Base-by-base conservation (phyloP, 1,284 basidiomycete genomes). In the Xerocomus nothofagi region DNA sequence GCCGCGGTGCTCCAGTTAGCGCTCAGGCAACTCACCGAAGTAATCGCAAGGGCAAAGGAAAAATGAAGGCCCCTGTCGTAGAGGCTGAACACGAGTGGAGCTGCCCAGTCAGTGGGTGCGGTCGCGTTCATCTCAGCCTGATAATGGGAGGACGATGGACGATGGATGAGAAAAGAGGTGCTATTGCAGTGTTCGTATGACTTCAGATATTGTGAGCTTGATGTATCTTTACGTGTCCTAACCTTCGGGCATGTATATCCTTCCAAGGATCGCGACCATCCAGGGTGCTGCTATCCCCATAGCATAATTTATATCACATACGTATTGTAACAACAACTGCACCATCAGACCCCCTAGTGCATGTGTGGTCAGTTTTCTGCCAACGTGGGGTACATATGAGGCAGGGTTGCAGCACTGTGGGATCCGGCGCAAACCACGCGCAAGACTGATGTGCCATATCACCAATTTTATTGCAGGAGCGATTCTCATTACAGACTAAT, bases 41-140 rank as follows among this genome's bases (percentile, higher is more conserved):
- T 27, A 69, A 58, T 47, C 55, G 61, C 30, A 74, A 73, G 52
- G 72, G 62, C 15, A 74, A 73, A 55, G 72, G 61, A 20, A 71
- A 71, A 53, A 66, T 66, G 42, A 68, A 67, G 46, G 69, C 38
- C 31, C 68, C 68, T 4, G 67, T 66, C 36, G 62, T 81, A 12
- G 73, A 80, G 55, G 78, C 67, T 34, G 72, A 73, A 55, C 70
- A 76, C 57, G 72, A 77, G 54, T 88, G 84, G 84, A 58, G 45
- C 21, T 88, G 86, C 59, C 86, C 86, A 1, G 82, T 88, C 3
- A 55, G 69, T 3, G 73, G 71, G 1, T 88, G 86, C 58, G 74
- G 69, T 9, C 67, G 64, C 14, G 55, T 70, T 39, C 86, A 88
- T 63, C 64, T 72, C 20, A 86, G 83, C 57, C 72, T 84, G 29